Conservation (phyloP, 2,329 filamentous ascomycete species). For the Epichloe glyceriae region DNA sequence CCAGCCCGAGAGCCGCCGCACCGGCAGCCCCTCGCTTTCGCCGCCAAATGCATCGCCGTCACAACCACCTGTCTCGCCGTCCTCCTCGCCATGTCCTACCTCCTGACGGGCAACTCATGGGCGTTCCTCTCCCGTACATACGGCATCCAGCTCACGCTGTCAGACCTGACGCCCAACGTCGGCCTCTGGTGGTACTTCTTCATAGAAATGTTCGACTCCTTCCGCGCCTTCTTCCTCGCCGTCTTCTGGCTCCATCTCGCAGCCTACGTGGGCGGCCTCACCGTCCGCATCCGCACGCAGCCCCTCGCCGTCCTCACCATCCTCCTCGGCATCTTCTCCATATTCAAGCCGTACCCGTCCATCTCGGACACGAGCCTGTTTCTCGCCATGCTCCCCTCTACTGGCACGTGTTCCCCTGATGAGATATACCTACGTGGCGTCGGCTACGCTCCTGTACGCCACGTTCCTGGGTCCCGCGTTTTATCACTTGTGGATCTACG, state of each 20-base stretch:
- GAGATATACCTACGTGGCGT: slow-evolving; percentile 81
- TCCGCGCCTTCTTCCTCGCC: slow-evolving; percentile 90
- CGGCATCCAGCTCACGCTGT: slow-evolving; percentile 79
- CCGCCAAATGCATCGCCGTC: slow-evolving; percentile 36
- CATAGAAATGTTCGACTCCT: slow-evolving; percentile 98
- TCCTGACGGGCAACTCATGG: slow-evolving; percentile 68
- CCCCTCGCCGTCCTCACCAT: slow-evolving; percentile 75
- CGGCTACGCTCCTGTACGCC: slow-evolving; percentile 74
- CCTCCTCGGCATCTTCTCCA: slow-evolving; percentile 78
- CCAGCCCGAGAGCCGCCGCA: slow-evolving; percentile 23
- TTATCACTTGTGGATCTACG: slow-evolving; percentile 96
- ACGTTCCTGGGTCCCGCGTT: slow-evolving; percentile 86
- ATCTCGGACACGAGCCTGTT: slow-evolving; percentile 83
- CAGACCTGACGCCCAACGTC: slow-evolving; percentile 87
- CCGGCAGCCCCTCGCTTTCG: slow-evolving; percentile 34
- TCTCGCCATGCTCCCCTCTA: slow-evolving; percentile 69
- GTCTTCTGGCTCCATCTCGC: slow-evolving; percentile 96
- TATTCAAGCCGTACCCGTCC: slow-evolving; percentile 96
- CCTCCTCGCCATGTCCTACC: slow-evolving; percentile 58
- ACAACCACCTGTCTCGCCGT: slow-evolving; percentile 42
- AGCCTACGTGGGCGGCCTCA: slow-evolving; percentile 77
- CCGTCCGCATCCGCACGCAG: slow-evolving; percentile 69
- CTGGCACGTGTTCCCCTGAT: slow-evolving; percentile 84
- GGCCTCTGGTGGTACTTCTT: slow-evolving; percentile 99
- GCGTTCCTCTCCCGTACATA: slow-evolving; percentile 83